Conservation (phyloP, 139 green algal species). For the Closterium sp. region DNA sequence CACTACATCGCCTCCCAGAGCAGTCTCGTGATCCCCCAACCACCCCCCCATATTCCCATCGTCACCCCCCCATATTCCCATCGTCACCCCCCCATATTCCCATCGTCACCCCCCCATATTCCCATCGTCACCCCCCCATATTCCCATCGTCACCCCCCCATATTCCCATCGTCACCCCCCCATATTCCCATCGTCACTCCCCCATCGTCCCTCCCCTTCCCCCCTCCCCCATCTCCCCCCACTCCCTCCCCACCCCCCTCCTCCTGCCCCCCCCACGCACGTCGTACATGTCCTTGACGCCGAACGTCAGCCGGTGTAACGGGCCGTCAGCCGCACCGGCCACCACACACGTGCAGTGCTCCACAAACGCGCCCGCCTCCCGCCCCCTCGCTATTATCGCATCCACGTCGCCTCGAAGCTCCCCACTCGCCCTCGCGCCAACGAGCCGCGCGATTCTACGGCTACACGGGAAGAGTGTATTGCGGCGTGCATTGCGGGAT, state of each 20-base stretch:
- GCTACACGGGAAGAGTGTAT: not conserved
- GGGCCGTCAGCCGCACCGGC: not conserved
- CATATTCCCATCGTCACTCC: not conserved
- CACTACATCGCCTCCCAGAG: too few species aligned
- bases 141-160: too few species aligned
- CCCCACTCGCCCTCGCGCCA: not conserved
- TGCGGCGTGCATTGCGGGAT: not conserved
- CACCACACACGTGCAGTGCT: constrained; percentile 17
- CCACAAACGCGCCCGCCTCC: constrained; percentile 19
- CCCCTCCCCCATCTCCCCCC: too few species aligned
- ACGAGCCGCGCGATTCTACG: not conserved
- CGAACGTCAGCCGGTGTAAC: constrained; percentile 16
- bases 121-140: too few species aligned
- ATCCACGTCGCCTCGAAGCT: not conserved
- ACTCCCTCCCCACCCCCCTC: not conserved
- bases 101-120: too few species aligned
- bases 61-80: too few species aligned
- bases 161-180: too few species aligned
- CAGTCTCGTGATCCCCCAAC: too few species aligned
- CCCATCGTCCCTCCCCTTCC: not conserved
- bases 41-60: too few species aligned
- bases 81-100: too few species aligned
- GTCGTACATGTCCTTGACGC: constrained; percentile 34
- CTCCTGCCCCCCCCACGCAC: not conserved
- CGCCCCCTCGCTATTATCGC: not conserved